phyloP scores from a whole-genome alignment of 371 early-diverging fungal species.

The Cokeromyces recurvatus region DNA sequence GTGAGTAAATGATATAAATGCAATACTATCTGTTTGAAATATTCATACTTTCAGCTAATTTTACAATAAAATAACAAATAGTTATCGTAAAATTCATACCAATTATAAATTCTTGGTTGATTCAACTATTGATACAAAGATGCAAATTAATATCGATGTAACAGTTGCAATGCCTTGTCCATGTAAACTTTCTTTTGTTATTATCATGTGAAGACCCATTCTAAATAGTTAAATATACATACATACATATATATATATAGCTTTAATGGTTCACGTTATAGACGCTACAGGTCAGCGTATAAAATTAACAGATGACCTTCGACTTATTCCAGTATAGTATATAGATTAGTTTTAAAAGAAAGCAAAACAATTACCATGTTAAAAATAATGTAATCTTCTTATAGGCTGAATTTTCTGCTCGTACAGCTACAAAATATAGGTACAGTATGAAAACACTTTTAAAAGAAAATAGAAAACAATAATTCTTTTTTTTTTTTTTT shows the following conservation, averaged over 20 bases:
- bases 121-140: constrained; percentile 51
- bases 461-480: background rate
- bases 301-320: constrained; percentile 36
- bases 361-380: background rate
- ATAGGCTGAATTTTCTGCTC: constrained; percentile 44
- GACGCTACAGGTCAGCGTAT: constrained; percentile 45
- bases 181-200: constrained; percentile 30
- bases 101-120: constrained; percentile 81
- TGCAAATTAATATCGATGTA: constrained; percentile 84
- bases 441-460: constrained; percentile 6
- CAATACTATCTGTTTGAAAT: background rate
- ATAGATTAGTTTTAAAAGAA: background rate
- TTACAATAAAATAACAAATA: too few relatives aligned
- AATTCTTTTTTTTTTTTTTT: background rate
- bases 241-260: constrained; percentile 1
- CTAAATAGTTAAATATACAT: too few relatives aligned
- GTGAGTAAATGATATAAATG: too few relatives aligned
- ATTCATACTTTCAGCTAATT: background rate
- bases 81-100: constrained; percentile 53
- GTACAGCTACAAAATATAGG: constrained; percentile 34
- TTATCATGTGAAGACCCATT: too few relatives aligned
- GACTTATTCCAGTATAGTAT: constrained; percentile 37
- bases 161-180: constrained; percentile 89
- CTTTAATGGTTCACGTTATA: constrained; percentile 37
- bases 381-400: background rate